Conservation (phyloP, 2,329 filamentous ascomycete genomes). For the Colletotrichum noveboracense region DNA sequence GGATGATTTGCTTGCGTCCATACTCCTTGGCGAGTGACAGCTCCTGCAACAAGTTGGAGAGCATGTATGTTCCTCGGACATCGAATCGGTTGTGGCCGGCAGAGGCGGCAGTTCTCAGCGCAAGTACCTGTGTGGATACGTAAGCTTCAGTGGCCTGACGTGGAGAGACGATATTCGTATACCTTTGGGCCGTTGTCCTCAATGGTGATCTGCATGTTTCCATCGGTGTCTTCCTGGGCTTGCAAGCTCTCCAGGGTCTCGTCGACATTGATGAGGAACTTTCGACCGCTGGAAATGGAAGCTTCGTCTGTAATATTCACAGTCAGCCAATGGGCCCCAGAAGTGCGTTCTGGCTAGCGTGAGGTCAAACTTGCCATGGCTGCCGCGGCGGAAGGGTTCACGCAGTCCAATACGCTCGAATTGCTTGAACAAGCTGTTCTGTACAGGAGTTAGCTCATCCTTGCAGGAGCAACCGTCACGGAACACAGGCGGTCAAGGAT, state of each 20-base stretch:
- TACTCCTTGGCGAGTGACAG: conserved; percentile 91
- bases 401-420: conserved; percentile 56
- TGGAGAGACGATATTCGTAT: conserved; percentile 20
- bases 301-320: conserved; percentile 69
- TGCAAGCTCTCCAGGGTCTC: conserved; percentile 80
- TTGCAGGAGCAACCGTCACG: background rate
- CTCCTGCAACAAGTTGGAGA: conserved; percentile 95
- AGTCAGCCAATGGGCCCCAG: background rate
- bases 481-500: background rate
- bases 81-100: conserved; percentile 88
- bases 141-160: background rate
- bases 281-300: conserved; percentile 65
- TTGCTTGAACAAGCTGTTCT: conserved; percentile 61
- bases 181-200: conserved; percentile 95
- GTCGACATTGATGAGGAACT: conserved; percentile 88
- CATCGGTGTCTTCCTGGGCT: conserved; percentile 89
- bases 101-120: conserved; percentile 83
- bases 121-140: conserved; percentile 67
- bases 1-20: conserved; percentile 85
- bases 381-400: conserved; percentile 63
- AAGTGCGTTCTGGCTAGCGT: background rate
- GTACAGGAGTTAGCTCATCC: background rate
- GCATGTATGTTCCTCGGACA: conserved; percentile 94
- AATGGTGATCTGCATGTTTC: conserved; percentile 96
- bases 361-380: conserved; percentile 53